These are phyloP conservation scores for Marsdenia floribunda DNA, from an alignment of 257 asterid species.

Conservation along the genomic window DNA sequence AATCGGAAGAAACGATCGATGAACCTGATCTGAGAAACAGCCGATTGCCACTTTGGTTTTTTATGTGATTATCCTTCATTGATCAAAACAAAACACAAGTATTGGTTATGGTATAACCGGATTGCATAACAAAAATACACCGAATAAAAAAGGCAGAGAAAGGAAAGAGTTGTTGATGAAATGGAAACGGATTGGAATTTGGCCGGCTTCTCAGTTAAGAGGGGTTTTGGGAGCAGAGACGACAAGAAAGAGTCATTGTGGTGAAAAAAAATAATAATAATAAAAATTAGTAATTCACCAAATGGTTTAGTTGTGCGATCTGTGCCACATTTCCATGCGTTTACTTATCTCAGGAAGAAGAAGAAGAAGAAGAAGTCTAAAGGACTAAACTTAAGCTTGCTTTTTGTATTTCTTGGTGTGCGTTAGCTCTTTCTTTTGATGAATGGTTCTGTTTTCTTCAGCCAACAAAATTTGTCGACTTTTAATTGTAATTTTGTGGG, in stretches of 20 bases:
- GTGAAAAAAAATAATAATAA: conserved; percentile 12
- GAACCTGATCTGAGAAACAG: conserved; percentile 24
- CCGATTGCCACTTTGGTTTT: conserved; percentile 19
- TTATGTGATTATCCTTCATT: conserved; percentile 9
- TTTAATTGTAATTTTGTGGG: conserved; percentile 4
- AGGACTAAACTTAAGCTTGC: too few species aligned
- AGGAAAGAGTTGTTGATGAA: conserved; percentile 9
- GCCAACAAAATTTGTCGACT: neutral
- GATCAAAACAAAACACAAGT: neutral
- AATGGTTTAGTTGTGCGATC: neutral
- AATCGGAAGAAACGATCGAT: conserved; percentile 11
- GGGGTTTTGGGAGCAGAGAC: conserved; percentile 23
- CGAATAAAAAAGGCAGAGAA: conserved; percentile 6
- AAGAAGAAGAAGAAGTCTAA: too few species aligned
- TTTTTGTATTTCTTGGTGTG: neutral
- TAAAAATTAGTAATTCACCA: conserved; percentile 11
- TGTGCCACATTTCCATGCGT: neutral
- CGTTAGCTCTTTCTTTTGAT: neutral
- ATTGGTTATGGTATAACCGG: neutral
- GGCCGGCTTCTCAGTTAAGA: conserved; percentile 27
- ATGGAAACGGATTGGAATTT: conserved; percentile 11
- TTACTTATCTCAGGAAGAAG: neutral
- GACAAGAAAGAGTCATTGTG: conserved; percentile 23
- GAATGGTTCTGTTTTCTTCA: conserved; percentile 8
- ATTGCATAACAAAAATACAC: neutral